phyloP scores from a whole-genome alignment of 805 yeast species.

The Metschnikowia dekortorum region DNA sequence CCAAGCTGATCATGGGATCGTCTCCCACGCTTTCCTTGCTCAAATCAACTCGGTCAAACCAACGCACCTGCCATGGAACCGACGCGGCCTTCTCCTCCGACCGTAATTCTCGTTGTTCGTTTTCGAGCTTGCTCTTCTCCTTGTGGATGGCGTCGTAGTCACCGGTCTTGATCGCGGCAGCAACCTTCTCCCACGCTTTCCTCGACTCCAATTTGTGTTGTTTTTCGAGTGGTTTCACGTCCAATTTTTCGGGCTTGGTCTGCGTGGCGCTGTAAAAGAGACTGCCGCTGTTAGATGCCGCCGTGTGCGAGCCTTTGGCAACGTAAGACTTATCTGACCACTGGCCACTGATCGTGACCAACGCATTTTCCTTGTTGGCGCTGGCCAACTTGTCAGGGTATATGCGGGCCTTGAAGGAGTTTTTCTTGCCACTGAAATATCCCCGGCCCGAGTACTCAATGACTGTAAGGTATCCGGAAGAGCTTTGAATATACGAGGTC shows the following conservation, averaged over 20 bases:
- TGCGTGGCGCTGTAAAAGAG: conserved; percentile 62
- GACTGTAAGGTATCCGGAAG: conserved; percentile 67
- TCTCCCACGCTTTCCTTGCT: conserved; percentile 17
- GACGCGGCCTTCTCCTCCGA: conserved; percentile 65
- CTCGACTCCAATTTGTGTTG: conserved; percentile 82
- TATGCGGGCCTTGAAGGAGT: conserved; percentile 83
- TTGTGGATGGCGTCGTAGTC: conserved; percentile 71
- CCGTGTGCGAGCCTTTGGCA: conserved; percentile 49
- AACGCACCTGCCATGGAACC: conserved; percentile 68
- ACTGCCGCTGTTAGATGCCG: conserved; percentile 41
- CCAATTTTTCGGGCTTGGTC: conserved; percentile 49
- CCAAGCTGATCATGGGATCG: conserved; percentile 35
- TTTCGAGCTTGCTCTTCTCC: conserved; percentile 77
- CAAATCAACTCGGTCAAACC: conserved; percentile 55
- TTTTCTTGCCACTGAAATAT: conserved; percentile 91
- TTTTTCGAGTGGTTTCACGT: conserved; percentile 75
- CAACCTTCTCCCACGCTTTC: conserved; percentile 86
- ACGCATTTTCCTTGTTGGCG: conserved; percentile 53
- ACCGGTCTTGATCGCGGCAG: conserved; percentile 74
- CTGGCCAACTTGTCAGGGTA: conserved; percentile 49
- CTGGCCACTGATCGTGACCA: conserved; percentile 82
- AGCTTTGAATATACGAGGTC: conserved; percentile 75
- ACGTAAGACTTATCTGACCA: conserved; percentile 81
- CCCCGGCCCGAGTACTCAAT: conserved; percentile 91
- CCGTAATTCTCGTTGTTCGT: conserved; percentile 78